These are phyloP conservation scores for Keithomyces neogunnii DNA, from an alignment of 2,329 filamentous ascomycete species.

Conservation along the genomic window DNA sequence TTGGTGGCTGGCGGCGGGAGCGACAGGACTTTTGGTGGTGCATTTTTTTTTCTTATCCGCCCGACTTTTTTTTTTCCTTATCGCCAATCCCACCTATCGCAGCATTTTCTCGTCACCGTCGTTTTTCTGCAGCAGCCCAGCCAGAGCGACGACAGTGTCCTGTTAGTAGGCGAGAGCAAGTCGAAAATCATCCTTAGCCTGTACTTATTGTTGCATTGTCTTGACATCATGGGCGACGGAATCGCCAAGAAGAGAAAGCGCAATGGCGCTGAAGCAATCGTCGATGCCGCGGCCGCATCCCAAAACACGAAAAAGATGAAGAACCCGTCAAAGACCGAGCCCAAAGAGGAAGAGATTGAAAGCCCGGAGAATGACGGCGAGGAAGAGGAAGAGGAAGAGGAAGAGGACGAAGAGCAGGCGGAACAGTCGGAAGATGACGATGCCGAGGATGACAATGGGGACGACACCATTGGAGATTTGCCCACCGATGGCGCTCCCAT, in stretches of 20 bases:
- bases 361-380: conserved; percentile 20
- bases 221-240: conserved; percentile 23
- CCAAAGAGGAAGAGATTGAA: conserved; percentile 18
- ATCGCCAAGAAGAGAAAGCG: conserved; percentile 37
- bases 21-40: background rate
- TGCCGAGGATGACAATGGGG: conserved; percentile 13
- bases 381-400: conserved; percentile 21
- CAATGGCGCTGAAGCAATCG: conserved; percentile 23
- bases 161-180: background rate
- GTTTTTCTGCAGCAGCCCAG: background rate
- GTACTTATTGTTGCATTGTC: too few relatives aligned
- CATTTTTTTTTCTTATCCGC: conserved; percentile 15
- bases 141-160: background rate
- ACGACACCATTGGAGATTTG: conserved; percentile 21
- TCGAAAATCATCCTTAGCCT: background rate
- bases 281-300: conserved; percentile 11
- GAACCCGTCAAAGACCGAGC: conserved; percentile 20
- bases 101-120: conserved; percentile 1
- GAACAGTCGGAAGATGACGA: conserved; percentile 14
- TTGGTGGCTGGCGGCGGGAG: background rate
- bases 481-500: conserved; percentile 33
- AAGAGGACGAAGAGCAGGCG: conserved; percentile 16
- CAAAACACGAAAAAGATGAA: conserved; percentile 36
- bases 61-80: conserved; percentile 9
- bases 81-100: conserved; percentile 5